Percentiles rank a stretch among this genome's conserved stretches.
Conservation (phyloP, 2,329 filamentous ascomycete genomes). For the Trichoderma sp. region DNA sequence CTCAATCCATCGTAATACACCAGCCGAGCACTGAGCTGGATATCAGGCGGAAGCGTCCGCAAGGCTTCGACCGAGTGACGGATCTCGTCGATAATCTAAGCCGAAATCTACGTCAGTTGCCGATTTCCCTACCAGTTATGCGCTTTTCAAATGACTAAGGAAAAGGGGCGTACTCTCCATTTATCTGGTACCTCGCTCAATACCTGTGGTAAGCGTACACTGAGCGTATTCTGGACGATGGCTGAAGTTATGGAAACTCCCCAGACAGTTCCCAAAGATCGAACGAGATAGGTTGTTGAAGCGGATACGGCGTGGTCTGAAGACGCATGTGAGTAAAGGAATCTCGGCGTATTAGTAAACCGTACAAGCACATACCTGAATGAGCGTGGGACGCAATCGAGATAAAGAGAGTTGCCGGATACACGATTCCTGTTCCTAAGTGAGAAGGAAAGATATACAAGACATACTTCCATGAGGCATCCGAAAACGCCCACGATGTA, state of each 20-base stretch:
- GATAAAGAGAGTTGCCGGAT: constrained; percentile 61
- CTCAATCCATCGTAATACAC: constrained; percentile 62
- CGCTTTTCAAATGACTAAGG: background rate
- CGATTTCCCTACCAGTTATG: background rate
- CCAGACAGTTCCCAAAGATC: constrained; percentile 64
- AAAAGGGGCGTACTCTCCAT: constrained; percentile 51
- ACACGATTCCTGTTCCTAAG: constrained; percentile 61
- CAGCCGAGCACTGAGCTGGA: constrained; percentile 56
- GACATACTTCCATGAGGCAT: constrained; percentile 56
- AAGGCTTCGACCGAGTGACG: constrained; percentile 59
- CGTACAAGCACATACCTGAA: constrained; percentile 46
- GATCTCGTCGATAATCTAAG: constrained; percentile 61
- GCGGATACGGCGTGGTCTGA: constrained; percentile 61
- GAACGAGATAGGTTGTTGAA: constrained; percentile 64
- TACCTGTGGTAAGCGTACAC: constrained; percentile 52
- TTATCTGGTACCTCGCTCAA: constrained; percentile 58
- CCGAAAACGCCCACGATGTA: constrained; percentile 49
- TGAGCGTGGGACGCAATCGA: constrained; percentile 64
- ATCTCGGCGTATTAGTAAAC: background rate
- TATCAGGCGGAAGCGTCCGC: constrained; percentile 53
- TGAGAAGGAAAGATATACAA: constrained; percentile 60
- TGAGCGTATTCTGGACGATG: constrained; percentile 63
- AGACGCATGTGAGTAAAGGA: background rate
- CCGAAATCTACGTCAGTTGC: constrained; percentile 26
- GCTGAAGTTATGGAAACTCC: constrained; percentile 64